Conservation (phyloP, 164 flowering plant species). For the Stephania cephalantha region DNA sequence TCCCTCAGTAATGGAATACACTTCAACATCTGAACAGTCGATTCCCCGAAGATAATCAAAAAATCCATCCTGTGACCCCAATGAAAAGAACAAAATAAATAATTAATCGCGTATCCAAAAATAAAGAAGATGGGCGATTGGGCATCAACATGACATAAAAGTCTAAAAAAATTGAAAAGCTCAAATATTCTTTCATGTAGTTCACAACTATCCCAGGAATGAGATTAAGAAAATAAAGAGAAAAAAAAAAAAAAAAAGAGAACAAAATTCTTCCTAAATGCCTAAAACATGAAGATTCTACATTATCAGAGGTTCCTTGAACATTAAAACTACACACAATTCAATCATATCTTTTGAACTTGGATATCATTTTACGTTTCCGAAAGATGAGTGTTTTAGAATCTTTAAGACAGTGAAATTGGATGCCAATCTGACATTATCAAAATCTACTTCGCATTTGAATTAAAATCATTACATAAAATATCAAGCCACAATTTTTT, state of each 20-base stretch:
- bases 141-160: constrained; percentile 1
- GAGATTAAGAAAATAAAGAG: not conserved
- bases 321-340: not conserved
- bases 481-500: not conserved
- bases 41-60: constrained; percentile 74
- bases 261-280: no score
- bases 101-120: constrained; percentile 1
- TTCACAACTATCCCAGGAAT: constrained; percentile 1
- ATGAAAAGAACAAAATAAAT: constrained; percentile 4
- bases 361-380: not conserved
- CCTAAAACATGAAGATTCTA: not conserved
- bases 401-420: not conserved
- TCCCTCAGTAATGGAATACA: constrained; percentile 84
- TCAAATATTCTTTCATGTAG: not conserved
- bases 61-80: constrained; percentile 58
- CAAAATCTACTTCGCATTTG: not conserved
- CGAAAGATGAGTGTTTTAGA: not conserved
- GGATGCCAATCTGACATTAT: not conserved
- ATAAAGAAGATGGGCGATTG: not conserved
- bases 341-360: not conserved
- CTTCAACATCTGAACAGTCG: constrained; percentile 91
- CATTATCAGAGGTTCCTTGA: not conserved
- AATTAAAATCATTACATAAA: not conserved
- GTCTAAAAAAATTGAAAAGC: not conserved
- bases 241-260: no score